Percentiles rank a stretch among this genome's conserved stretches.
Conservation (phyloP, 2,329 filamentous ascomycete species). For the Whalleya microplaca region DNA sequence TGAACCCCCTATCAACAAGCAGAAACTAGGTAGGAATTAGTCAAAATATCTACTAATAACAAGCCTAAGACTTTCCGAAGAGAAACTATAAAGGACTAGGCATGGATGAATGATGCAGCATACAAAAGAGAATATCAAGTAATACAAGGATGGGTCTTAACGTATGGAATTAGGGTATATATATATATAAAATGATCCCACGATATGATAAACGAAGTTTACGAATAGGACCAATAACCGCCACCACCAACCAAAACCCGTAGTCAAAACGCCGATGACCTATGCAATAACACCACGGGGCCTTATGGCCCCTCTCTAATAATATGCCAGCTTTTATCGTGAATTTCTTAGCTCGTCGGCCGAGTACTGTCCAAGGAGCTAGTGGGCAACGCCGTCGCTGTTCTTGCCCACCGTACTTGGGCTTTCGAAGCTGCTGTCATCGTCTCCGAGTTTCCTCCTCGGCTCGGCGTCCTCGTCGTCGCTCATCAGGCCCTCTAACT, state of each 20-base stretch:
- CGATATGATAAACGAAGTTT: constrained; percentile 3
- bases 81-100: too few species aligned
- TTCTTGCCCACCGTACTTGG: constrained; percentile 54
- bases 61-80: too few species aligned
- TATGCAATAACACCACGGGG: constrained; percentile 18
- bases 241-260: constrained; percentile 4
- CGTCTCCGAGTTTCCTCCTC: constrained; percentile 39
- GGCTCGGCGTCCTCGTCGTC: constrained; percentile 71
- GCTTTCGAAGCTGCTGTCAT: constrained; percentile 46
- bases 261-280: constrained; percentile 17
- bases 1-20: too few species aligned
- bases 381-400: constrained; percentile 41
- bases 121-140: too few species aligned
- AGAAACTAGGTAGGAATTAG: too few species aligned
- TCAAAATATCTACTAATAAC: too few species aligned
- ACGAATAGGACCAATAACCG: neutral
- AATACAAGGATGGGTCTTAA: too few species aligned
- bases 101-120: too few species aligned
- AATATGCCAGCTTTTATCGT: neutral
- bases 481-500: constrained; percentile 86
- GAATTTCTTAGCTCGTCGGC: neutral
- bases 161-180: constrained; percentile 1
- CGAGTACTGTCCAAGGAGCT: neutral
- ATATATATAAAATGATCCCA: constrained; percentile 3
- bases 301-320: neutral